Conservation (phyloP, 345 rosid genomes). For the Eucalyptus cloeziana region DNA sequence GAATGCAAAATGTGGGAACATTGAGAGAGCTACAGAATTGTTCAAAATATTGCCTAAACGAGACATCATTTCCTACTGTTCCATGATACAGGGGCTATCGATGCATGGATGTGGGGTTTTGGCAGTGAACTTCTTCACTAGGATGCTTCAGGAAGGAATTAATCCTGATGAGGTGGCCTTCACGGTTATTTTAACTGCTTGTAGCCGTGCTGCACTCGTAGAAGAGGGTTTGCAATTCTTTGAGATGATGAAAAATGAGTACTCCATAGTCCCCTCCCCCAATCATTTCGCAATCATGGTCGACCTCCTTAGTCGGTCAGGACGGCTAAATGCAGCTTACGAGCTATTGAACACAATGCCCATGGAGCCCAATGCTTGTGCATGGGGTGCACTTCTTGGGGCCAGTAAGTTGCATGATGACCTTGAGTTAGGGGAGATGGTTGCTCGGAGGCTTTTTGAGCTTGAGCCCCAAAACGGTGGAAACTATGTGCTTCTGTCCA, state of each 20-base stretch:
- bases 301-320: constrained; percentile 58
- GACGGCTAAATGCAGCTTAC: constrained; percentile 38
- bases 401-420: constrained; percentile 44
- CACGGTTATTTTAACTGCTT: constrained; percentile 49
- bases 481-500: constrained; percentile 57
- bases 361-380: constrained; percentile 42
- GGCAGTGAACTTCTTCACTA: constrained; percentile 41
- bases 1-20: constrained; percentile 73
- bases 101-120: constrained; percentile 34
- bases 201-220: constrained; percentile 48
- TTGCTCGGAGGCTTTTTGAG: constrained; percentile 34
- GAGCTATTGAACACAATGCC: constrained; percentile 43
- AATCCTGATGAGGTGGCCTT: constrained; percentile 61
- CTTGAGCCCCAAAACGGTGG: constrained; percentile 53
- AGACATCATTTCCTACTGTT: constrained; percentile 42
- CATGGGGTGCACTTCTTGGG: constrained; percentile 68
- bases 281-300: constrained; percentile 61
- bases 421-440: constrained; percentile 42
- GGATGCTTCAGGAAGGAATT: constrained; percentile 52
- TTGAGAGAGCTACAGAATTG: constrained; percentile 42
- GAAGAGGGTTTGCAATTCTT: constrained; percentile 48
- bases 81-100: constrained; percentile 58
- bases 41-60: constrained; percentile 40
- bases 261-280: constrained; percentile 33
- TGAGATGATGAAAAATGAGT: constrained; percentile 31